Evolutionary conservation across 179 eudicot species (phyloP), one percentile per base, ranked within the genome.

Genomic region (Heliamphora pulchella): DNA sequence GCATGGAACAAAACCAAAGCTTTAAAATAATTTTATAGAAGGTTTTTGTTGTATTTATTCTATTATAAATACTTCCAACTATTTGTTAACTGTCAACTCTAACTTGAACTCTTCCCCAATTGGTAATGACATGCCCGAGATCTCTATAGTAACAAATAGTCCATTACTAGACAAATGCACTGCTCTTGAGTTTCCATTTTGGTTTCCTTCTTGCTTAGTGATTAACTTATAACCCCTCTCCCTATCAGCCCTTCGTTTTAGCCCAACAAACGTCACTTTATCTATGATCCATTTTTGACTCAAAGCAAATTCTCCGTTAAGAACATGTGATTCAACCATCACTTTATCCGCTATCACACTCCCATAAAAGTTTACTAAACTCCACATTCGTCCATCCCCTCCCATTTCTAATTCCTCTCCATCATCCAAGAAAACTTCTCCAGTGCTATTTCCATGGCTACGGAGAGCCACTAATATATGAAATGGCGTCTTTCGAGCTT

Each of bases 401-500:
- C 88, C 97, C 88, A 92, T 86, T 51, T 86, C 84, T 53, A 88
- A 58, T 0, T 89, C 91, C 74, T 88, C 93, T 20, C 97, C 98
- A 11, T 91, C 81, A 54, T 93, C 98, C 88, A 93, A 74, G 88
- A 93, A 93, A 41, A 90, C 85, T 17, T 87, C 86, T 20, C 98
- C 97, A 0, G 84, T 80, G 82, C 87, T 87, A 41, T 80, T 71
- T 41, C 71, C 80, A 8, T 51, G 54, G 0, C 54, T 71, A 81
- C 86, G 80, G 17, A 89, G 61, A 1, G 74, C 94, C 55, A 89
- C 91, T 88, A 93, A 72, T 44, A 92, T 78, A 71, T 92, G 78
- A 77, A 92, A 93, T 0, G 92, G 87, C 9, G 94, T 90, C 63
- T 78, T 85, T 47, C 94, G 83, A 3, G 94, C 94, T 11, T 83